A percentile compares a stretch with the other conserved stretches of the same genome.
Conservation (phyloP, 768 basidiomycete genomes). For the Artomyces pyxidatus region DNA sequence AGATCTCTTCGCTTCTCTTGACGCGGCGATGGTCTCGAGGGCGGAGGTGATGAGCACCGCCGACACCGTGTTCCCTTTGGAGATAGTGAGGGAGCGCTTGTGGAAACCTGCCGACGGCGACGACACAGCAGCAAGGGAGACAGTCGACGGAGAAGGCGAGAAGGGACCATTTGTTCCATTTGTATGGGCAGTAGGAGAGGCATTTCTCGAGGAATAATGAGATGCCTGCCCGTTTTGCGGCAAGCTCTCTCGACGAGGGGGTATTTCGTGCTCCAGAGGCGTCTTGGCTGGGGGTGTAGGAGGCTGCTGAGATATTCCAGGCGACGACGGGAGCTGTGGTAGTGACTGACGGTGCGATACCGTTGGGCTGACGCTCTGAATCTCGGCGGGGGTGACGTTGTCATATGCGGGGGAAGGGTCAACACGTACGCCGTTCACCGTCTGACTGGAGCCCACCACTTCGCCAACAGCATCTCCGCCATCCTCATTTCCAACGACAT, state of each 20-base stretch:
- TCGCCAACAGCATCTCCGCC: no score
- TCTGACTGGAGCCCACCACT: no score
- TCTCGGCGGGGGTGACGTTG: no score
- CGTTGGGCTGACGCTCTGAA: no score
- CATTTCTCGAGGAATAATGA: background rate
- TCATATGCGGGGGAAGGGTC: no score
- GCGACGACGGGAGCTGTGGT: constrained; percentile 4
- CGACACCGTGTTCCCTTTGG: constrained; percentile 67
- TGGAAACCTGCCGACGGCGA: constrained; percentile 19
- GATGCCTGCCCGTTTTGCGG: background rate
- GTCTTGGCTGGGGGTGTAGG: constrained; percentile 10
- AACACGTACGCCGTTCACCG: no score
- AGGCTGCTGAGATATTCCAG: background rate
- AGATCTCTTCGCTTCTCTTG: constrained; percentile 83
- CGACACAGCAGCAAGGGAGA: constrained; percentile 10
- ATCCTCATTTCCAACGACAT: no score
- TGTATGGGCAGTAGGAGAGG: background rate
- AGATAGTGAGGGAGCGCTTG: constrained; percentile 28
- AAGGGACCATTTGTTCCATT: constrained; percentile 3
- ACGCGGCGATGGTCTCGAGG: constrained; percentile 76
- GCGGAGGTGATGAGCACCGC: constrained; percentile 78
- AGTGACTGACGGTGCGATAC: background rate
- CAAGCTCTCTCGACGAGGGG: constrained; percentile 8
- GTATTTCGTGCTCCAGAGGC: background rate
- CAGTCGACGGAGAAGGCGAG: constrained; percentile 14